Base-by-base conservation (phyloP, 768 basidiomycete genomes). In the Naematelia encephala region DNA sequence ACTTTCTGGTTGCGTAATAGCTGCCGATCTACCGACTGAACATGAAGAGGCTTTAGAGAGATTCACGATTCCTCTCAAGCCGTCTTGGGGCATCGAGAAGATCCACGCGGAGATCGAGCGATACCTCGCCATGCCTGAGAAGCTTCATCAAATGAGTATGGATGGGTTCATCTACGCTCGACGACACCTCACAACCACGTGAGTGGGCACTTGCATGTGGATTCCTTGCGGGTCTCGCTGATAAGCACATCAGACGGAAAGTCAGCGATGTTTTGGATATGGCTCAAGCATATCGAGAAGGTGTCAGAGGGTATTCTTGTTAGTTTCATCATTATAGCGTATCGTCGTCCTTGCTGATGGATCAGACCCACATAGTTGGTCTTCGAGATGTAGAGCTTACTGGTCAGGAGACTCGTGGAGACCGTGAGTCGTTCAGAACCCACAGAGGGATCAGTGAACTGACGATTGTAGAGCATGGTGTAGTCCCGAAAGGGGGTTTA, bases 1-100 rank as follows among this genome's bases (percentile, higher is more conserved):
- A 12, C 56, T 76, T 11, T 59, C 60, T 12, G 74, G 74, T 10
- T 76, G 74, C 54, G 74, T 76, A 26, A 59, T 76, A 26, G 66
- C 72, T 21, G 72, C 66, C 19, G 74, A 76, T 57, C 45, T 76
- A 19, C 74, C 74, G 19, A 74, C 74, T 2, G 74, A 76, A 45
- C 69, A 76, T 25, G 72, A 73, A 57, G 65, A 68, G 19, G 62
- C 63, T 12, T 57, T 76, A 34, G 53, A 49, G 14, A 61, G 57
- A 39, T 74, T 76, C 48, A 67, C 70, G 44, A 76, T 76, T 29
- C 58, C 54, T 8, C 60, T 76, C 4, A 59, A 68, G 46, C 61
- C 74, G 22, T 65, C 51, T 11, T 72, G 72, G 72, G 16, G 25
- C 19, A 74, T 76, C 51, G 67, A 72, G 49, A 51, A 57, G 51